Conservation (phyloP, 768 basidiomycete species). For the Tylopilus plumbeoviolaceoides region DNA sequence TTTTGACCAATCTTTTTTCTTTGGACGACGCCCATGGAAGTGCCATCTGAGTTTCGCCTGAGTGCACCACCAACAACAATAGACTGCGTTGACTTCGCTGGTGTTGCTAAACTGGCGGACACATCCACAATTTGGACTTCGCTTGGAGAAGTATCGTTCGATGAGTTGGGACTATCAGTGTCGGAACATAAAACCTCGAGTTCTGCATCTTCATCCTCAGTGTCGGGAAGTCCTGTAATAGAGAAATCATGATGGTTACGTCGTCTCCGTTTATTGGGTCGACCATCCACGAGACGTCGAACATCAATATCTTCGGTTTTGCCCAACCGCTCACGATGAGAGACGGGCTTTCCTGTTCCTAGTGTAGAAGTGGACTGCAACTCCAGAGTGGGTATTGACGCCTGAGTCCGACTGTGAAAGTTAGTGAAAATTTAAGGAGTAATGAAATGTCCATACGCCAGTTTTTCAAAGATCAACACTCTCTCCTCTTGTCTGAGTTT, state of each 20-base stretch:
- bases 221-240: slow-evolving; percentile 8
- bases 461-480: slow-evolving; percentile 67
- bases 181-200: slow-evolving; percentile 30
- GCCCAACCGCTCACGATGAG: slow-evolving; percentile 58
- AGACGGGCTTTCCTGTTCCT: slow-evolving; percentile 64
- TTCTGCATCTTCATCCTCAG: slow-evolving; percentile 34
- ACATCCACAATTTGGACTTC: slow-evolving; percentile 16
- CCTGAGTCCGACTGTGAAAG: slow-evolving; percentile 66
- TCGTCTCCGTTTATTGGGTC: slow-evolving; percentile 47
- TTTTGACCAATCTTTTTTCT: slow-evolving; percentile 41
- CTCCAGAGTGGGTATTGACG: slow-evolving; percentile 52
- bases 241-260: slow-evolving; percentile 31
- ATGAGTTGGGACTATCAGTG: slow-evolving; percentile 11
- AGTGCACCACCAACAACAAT: slow-evolving; percentile 58
- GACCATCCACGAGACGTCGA: slow-evolving; percentile 48
- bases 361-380: slow-evolving; percentile 82
- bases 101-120: slow-evolving; percentile 7
- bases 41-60: slow-evolving; percentile 62
- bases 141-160: background rate
- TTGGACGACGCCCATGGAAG: slow-evolving; percentile 40
- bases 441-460: slow-evolving; percentile 52
- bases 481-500: slow-evolving; percentile 91
- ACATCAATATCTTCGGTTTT: slow-evolving; percentile 57
- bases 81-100: slow-evolving; percentile 14
- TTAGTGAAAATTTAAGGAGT: slow-evolving; percentile 8